Evolutionary conservation across 2,329 filamentous ascomycete species (phyloP), one percentile per base, ranked within the genome.

Genomic region (Alternaria angustiovoidea): DNA sequence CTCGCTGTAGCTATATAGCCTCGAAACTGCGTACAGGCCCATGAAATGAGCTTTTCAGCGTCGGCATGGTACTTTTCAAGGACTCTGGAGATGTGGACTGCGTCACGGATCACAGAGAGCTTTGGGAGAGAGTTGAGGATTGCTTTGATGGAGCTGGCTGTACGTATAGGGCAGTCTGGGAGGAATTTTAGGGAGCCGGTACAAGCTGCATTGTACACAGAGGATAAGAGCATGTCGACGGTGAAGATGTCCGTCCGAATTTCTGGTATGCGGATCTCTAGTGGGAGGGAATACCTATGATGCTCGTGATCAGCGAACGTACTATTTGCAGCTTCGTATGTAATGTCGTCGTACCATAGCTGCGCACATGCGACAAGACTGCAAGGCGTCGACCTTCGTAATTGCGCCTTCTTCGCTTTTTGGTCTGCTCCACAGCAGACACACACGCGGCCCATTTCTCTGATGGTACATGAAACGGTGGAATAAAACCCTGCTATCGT

Each of bases 201-300:
- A 55, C 63, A 62, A 9, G 74, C 71, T 14, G 70, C 71, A 12
- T 64, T 67, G 53, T 74, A 75, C 20, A 77, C 64, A 2, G 64
- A 65, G 4, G 66, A 68, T 4, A 77, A 62, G 9, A 76, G 54
- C 28, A 74, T 51, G 44, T 77, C 75, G n/a, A 75, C 68, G 9
- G 66, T 68, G 24, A 72, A 72, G 8, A 63, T 66, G 54, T 77
- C 74, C 11, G 63, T 65, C 18, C 67, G 66, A 3, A 78, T 61
- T 59, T 78, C 75, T 7, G 74, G 70, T 4, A 77, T 65, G 14
- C 69, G 71, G 4, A 76, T 54, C 8, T 77, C 66, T 5, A 77
- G 46, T 6, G 72, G 67, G 5, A 70, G 47, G 12, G 52, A 43
- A 22, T 72, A 52, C 39, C 26, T 48, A 18, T 22, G 1, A 5